Evolutionary conservation across 2,329 filamentous ascomycete species (phyloP).

Genomic region (Fusarium compactum): DNA sequence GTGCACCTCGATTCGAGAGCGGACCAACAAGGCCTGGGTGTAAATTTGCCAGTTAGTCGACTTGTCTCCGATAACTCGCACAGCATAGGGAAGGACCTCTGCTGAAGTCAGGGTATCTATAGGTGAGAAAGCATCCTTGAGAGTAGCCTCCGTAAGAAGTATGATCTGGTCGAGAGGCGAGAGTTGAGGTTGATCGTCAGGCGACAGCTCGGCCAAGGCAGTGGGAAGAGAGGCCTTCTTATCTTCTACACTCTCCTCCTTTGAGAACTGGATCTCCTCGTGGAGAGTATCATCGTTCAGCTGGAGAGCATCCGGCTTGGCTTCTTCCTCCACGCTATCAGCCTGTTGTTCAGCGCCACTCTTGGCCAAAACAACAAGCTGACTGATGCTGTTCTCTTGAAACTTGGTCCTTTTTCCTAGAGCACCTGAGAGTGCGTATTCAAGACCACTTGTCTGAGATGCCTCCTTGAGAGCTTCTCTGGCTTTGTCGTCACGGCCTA

Average conservation of each 20-base stretch:
- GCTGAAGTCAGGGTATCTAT: constrained; percentile 89
- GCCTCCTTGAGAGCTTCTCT: constrained; percentile 77
- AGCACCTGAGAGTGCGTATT: constrained; percentile 85
- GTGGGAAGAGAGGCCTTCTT: constrained; percentile 64
- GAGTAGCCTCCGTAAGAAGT: constrained; percentile 85
- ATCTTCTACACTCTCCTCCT: constrained; percentile 59
- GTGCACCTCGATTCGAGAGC: constrained; percentile 90
- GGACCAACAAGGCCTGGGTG: constrained; percentile 89
- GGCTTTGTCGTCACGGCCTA: constrained; percentile 83
- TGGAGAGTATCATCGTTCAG: constrained; percentile 94
- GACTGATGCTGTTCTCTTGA: constrained; percentile 83
- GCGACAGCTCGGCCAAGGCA: constrained; percentile 73
- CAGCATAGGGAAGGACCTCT: constrained; percentile 91
- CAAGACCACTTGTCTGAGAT: constrained; percentile 74
- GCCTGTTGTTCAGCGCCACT: constrained; percentile 62
- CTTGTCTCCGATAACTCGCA: constrained; percentile 86
- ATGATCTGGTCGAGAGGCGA: constrained; percentile 90
- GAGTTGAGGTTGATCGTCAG: constrained; percentile 84
- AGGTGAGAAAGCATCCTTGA: constrained; percentile 89
- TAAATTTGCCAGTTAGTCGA: constrained; percentile 98
- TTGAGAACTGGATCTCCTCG: constrained; percentile 85
- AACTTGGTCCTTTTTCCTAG: constrained; percentile 87
- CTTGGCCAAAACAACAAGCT: constrained; percentile 90
- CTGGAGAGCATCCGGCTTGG: constrained; percentile 75
- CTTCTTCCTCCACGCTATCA: constrained; percentile 43